These are phyloP conservation scores for Rhodotorula mucilaginosa DNA, from an alignment of 1,284 basidiomycete genomes.

Conservation along the genomic window DNA sequence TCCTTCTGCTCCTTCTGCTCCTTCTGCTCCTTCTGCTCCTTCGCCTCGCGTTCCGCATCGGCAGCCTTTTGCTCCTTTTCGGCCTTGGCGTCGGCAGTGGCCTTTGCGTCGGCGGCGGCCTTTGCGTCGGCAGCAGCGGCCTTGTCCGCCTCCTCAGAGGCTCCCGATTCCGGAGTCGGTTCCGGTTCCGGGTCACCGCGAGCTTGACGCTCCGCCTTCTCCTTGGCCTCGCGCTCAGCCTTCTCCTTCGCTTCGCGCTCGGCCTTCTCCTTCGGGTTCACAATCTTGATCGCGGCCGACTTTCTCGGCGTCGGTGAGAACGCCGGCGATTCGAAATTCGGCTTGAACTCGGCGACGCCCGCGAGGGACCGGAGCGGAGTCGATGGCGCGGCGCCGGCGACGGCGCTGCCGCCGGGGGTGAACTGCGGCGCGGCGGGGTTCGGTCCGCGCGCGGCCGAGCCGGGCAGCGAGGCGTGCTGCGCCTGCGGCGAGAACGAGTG, in stretches of 20 bases:
- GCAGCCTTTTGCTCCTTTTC: constrained; percentile 46
- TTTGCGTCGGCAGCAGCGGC: constrained; percentile 3
- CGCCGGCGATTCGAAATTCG: constrained; percentile 18
- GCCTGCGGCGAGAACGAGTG: constrained; percentile 32
- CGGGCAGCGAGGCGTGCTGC: constrained; percentile 23
- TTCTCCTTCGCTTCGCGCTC: constrained; percentile 27
- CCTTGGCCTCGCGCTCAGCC: constrained; percentile 22
- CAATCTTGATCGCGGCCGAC: constrained; percentile 42
- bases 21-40: constrained; percentile 27
- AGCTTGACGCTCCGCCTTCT: constrained; percentile 16
- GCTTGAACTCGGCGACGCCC: constrained; percentile 32
- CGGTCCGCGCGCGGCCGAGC: constrained; percentile 5
- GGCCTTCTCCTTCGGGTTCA: constrained; percentile 35
- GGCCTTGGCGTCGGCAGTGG: constrained; percentile 5
- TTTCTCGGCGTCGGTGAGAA: constrained; percentile 33
- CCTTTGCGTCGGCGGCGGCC: constrained; percentile 33
- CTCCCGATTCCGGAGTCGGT: not conserved
- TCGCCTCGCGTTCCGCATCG: not conserved
- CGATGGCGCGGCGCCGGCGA: constrained; percentile 1
- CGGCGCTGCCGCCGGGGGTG: constrained; percentile 2
- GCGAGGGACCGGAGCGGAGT: constrained; percentile 24
- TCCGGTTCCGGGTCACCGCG: constrained; percentile 9
- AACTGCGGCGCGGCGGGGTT: constrained; percentile 26
- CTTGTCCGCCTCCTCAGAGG: constrained; percentile 18
- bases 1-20: constrained; percentile 32